Evolutionary conservation across 1,284 basidiomycete genomes (phyloP).

Genomic region (Tremellales sp.): DNA sequence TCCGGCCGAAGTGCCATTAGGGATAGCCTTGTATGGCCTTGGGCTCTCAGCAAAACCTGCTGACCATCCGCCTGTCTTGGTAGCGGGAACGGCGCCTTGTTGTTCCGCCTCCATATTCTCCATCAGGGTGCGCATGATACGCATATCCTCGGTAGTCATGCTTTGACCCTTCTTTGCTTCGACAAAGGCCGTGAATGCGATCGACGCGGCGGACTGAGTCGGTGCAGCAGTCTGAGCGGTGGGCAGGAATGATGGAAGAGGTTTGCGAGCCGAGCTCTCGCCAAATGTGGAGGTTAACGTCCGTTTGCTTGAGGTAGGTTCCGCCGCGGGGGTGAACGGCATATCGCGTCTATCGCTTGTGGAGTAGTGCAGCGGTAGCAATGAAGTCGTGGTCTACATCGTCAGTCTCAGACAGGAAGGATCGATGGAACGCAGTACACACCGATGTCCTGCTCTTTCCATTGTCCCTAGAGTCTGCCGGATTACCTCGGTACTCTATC

Average conservation of each 20-base stretch:
- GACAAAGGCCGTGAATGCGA: constrained; percentile 31
- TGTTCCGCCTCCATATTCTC: constrained; percentile 24
- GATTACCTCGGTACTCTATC: not conserved
- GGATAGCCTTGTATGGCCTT: not conserved
- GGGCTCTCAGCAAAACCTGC: not conserved
- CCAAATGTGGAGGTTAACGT: not conserved
- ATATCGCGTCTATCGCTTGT: too few species aligned
- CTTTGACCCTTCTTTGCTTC: constrained; percentile 29
- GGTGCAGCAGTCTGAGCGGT: not conserved
- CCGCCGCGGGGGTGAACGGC: too few species aligned
- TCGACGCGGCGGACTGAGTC: constrained; percentile 10
- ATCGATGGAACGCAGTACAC: too few species aligned
- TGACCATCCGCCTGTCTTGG: constrained; percentile 20
- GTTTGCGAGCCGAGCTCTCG: constrained; percentile 1
- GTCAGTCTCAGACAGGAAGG: too few species aligned
- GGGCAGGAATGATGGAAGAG: constrained; percentile 2
- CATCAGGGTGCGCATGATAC: constrained; percentile 32
- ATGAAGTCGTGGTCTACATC: too few species aligned
- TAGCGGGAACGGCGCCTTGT: constrained; percentile 5
- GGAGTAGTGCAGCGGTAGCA: too few species aligned
- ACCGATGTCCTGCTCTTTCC: too few species aligned
- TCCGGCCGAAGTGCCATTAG: not conserved
- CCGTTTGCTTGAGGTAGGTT: constrained; percentile 1
- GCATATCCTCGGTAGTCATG: constrained; percentile 26
- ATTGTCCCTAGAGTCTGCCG: too few species aligned